Evolutionary conservation across 352 stramenopile species (phyloP).

Genomic region (Phytophthora cryptogea): DNA sequence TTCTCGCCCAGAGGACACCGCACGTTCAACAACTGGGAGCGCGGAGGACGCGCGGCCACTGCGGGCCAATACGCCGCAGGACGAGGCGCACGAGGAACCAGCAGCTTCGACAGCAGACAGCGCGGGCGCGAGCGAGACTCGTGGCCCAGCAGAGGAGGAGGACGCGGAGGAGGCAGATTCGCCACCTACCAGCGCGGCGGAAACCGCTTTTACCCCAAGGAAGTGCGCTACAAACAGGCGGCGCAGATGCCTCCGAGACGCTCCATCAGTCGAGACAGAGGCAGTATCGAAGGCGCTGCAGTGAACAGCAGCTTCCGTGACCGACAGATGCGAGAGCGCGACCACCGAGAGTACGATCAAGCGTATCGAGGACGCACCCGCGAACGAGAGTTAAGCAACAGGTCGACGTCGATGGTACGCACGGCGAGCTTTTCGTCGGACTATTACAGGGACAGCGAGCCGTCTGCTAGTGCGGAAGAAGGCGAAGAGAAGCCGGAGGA

Average conservation of each 20-base stretch:
- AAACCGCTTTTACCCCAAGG: slow-evolving; percentile 50
- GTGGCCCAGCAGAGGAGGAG: slow-evolving; percentile 30
- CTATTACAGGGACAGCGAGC: slow-evolving; percentile 32
- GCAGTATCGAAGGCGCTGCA: slow-evolving; percentile 29
- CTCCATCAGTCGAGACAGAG: slow-evolving; percentile 52
- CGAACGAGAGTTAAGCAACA: slow-evolving; percentile 18
- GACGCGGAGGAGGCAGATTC: slow-evolving; percentile 30
- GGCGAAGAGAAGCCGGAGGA: slow-evolving; percentile 49
- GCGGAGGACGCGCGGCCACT: slow-evolving; percentile 25
- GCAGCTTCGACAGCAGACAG: slow-evolving; percentile 36
- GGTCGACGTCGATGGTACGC: slow-evolving; percentile 34
- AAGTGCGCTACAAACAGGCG: slow-evolving; percentile 37
- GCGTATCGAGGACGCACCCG: slow-evolving; percentile 22
- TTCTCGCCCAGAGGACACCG: slow-evolving; percentile 62
- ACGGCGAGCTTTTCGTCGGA: slow-evolving; percentile 37
- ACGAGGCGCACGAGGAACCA: slow-evolving; percentile 17
- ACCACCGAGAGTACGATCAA: slow-evolving; percentile 36
- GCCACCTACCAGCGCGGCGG: slow-evolving; percentile 26
- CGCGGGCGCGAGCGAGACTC: slow-evolving; percentile 44
- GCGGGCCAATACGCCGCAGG: slow-evolving; percentile 31
- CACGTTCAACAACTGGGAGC: slow-evolving; percentile 48
- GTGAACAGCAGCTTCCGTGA: slow-evolving; percentile 38
- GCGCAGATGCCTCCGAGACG: slow-evolving; percentile 28
- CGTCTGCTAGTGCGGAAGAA: slow-evolving; percentile 39
- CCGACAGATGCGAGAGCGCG: slow-evolving; percentile 40